Conservation (phyloP, 495 filamentous ascomycete species). For the Beverwykella pulmonaria region DNA sequence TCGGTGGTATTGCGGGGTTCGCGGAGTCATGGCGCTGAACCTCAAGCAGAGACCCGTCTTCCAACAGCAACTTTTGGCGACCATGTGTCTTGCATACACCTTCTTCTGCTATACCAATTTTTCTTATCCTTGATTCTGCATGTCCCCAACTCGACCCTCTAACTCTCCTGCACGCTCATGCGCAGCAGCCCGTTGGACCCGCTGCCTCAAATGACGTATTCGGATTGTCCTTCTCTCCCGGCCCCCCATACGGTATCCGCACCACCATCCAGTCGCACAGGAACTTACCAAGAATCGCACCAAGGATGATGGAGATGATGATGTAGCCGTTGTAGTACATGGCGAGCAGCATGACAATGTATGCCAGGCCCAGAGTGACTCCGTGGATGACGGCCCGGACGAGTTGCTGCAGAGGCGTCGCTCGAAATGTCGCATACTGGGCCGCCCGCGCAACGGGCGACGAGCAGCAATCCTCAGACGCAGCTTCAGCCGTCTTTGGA, state of each 20-base stretch:
- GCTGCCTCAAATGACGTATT: not conserved
- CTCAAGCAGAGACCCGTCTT: too few relatives aligned
- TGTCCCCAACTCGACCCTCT: too few relatives aligned
- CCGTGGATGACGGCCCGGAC: conserved; percentile 52
- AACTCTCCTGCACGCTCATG: too few relatives aligned
- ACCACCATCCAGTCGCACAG: conserved; percentile 27
- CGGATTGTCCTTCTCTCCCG: not conserved
- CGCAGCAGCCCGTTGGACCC: conserved; percentile 12
- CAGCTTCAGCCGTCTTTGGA: conserved; percentile 20
- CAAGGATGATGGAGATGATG: conserved; percentile 57
- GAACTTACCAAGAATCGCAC: conserved; percentile 43
- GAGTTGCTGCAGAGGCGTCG: conserved; percentile 51
- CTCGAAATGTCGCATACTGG: conserved; percentile 42
- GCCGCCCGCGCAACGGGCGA: not conserved
- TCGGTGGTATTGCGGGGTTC: not conserved
- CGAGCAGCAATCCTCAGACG: not conserved
- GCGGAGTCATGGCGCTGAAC: too few relatives aligned
- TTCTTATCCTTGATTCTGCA: too few relatives aligned
- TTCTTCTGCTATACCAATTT: too few relatives aligned
- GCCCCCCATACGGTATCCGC: not conserved
- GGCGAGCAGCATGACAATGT: conserved; percentile 58
- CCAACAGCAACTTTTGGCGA: too few relatives aligned
- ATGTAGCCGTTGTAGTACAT: conserved; percentile 52
- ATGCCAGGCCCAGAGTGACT: conserved; percentile 53
- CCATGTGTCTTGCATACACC: too few relatives aligned